phyloP scores from a whole-genome alignment of 2,329 filamentous ascomycete species.

The Helicocarpus griseus region DNA sequence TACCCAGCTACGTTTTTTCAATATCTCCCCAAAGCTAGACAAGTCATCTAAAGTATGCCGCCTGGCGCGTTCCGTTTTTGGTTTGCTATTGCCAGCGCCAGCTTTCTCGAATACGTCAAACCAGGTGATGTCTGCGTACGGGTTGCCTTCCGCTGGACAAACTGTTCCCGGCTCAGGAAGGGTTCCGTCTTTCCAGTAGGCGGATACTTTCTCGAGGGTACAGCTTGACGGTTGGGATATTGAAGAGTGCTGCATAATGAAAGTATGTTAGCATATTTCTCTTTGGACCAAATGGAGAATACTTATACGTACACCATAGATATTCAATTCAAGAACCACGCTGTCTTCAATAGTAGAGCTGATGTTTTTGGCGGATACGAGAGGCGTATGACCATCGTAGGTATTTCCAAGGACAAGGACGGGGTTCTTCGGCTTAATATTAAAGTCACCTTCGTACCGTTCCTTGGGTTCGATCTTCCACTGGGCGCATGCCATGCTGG shows the following conservation, averaged over 20 bases:
- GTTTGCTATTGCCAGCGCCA: neutral
- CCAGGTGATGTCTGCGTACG: neutral
- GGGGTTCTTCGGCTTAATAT: constrained; percentile 17
- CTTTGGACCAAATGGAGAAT: neutral
- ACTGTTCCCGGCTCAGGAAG: constrained; percentile 24
- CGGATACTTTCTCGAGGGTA: constrained; percentile 16
- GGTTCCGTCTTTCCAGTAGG: constrained; percentile 28
- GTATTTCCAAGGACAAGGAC: constrained; percentile 19
- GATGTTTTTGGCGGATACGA: constrained; percentile 16
- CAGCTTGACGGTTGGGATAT: constrained; percentile 25
- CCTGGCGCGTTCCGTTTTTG: neutral
- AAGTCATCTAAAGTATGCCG: neutral
- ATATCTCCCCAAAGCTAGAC: neutral
- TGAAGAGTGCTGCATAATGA: constrained; percentile 10
- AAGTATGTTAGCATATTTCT: neutral
- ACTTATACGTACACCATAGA: constrained; percentile 13
- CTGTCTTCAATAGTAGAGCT: constrained; percentile 18
- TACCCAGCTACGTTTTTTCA: neutral
- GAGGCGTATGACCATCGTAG: constrained; percentile 18
- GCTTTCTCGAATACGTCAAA: neutral
- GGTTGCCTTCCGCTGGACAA: constrained; percentile 16
- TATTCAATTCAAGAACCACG: constrained; percentile 17
- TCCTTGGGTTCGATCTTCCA: constrained; percentile 19
- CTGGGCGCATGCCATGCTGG: constrained; percentile 9
- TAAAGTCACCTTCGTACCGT: constrained; percentile 16